Conservation (phyloP, 495 filamentous ascomycete species). For the Massariosphaeria phaeospora region DNA sequence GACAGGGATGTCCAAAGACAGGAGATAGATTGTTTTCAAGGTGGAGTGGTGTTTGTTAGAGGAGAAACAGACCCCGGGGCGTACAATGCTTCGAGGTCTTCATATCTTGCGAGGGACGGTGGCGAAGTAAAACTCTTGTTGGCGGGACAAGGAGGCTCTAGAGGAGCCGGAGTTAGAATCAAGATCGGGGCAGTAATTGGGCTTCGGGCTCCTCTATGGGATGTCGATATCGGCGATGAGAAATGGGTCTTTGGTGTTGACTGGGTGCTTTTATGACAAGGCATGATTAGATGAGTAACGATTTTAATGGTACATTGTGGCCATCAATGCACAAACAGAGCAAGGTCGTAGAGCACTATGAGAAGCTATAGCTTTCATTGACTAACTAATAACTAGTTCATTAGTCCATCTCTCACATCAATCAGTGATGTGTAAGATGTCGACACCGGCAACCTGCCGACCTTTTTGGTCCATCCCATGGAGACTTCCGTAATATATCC, state of each 20-base stretch:
- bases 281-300: conserved; percentile 11
- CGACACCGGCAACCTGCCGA: too few species aligned
- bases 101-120: neutral
- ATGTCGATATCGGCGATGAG: conserved; percentile 28
- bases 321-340: too few species aligned
- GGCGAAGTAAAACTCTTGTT: conserved; percentile 17
- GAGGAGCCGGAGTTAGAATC: conserved; percentile 10
- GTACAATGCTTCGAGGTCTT: conserved; percentile 15
- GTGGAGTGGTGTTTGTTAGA: conserved; percentile 20
- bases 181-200: conserved; percentile 30
- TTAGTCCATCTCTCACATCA: too few species aligned
- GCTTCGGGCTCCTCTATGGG: conserved; percentile 36
- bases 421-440: too few species aligned
- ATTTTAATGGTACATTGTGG: too few species aligned
- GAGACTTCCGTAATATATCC: too few species aligned
- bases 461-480: too few species aligned
- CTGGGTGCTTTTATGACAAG: conserved; percentile 32
- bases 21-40: conserved; percentile 13
- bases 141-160: conserved; percentile 8
- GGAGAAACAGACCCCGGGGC: conserved; percentile 1
- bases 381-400: too few species aligned
- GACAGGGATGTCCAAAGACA: neutral
- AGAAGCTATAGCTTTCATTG: too few species aligned
- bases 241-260: conserved; percentile 38
- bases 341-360: conserved; percentile 2